Base-by-base conservation (phyloP, 345 rosid genomes). In the Lagerstroemia speciosa region DNA sequence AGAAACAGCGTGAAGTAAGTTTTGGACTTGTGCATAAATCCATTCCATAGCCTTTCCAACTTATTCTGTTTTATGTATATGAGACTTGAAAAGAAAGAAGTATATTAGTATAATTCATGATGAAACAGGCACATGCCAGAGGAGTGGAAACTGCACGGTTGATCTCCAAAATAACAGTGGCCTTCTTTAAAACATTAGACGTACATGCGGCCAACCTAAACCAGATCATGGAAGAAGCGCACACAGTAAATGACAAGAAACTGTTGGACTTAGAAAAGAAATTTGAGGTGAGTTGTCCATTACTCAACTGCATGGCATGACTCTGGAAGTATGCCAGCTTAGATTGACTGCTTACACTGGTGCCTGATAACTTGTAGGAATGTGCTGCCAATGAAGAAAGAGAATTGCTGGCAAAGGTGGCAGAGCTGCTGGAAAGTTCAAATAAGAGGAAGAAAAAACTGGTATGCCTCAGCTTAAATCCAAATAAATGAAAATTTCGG, bases 321-420 rank as follows among this genome's bases (percentile, higher is more conserved):
- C 34, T 40, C n/a, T 12, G 27, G 27, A 65, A 45, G 32, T 66
- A 5, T 41, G 68, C 50, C 53, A 4, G 32, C 53, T 29, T 41
- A 31, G 34, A 48, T 19, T 19, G 55, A 24, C 15, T 29, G 2
- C 14, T 24, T 24, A 8, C 3, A 52, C 27, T 5, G 57, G 22
- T 26, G 33, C 34, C 64, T 43, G 45, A 58, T 64, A 74, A 34
- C 69, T 46, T 77, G 72, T 73, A 90, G 96, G 97, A 88, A 74
- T 92, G 94, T 74, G 87, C 96, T 64, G 97, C 91, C 27, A 85
- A 75, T 67, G 99, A 92, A 80, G 99, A 92, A 74, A 84, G 82
- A 62, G 92, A 89, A 78, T 69, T 93, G 83, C 80, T 93, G 55
- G 92, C 85, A 82, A 93, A 91, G 77, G 87, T 93, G 70, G 98